Base-by-base conservation (phyloP, 1,284 basidiomycete genomes). In the Trichosporon sp. region DNA sequence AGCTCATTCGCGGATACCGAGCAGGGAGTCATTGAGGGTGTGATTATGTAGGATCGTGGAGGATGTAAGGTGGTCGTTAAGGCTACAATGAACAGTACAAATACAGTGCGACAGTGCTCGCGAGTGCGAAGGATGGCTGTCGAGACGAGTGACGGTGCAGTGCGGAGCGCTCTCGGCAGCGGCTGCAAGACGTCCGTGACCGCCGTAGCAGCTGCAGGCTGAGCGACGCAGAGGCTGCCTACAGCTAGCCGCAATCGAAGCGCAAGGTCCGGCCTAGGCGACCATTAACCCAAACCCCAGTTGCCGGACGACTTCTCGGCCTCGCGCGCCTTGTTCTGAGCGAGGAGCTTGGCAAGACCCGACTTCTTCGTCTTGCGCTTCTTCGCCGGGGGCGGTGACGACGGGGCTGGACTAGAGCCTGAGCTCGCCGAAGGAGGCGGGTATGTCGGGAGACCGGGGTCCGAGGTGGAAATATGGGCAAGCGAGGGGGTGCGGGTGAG, bases 301-400 rank as follows among this genome's bases (percentile, higher is more conserved):
- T 67, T 70, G 52, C 74, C 64, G 59, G 60, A 37, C 46, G 65
- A 27, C 62, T 63, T 65, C 61, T 68, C 69, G 56, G 57, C 65
- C 65, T 74, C 69, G 56, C 78, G 66, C 60, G 71, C 73, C 56
- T 74, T 75, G 59, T 74, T 78, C 69, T 79, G 77, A 33, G 78
- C 78, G 37, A 79, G 71, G 7, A 80, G 64, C 68, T 78, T 78
- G 2, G 73, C 74, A 58, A 79, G 66, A 16, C 78, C 78, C 23
- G 70, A 73, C 63, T 75, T 77, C 66, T 79, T 78, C 59, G 70
- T 73, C 71, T 74, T 76, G 64, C 64, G 64, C 69, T 73, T 79
- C 66, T 69, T 71, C 16, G 67, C 63, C n/a, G 64, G 64, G 1
- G 64, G 67, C 21, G 58, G 59, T 1, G 60, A 56, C 13, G 62